phyloP scores from a whole-genome alignment of 768 basidiomycete species.

The Leccinum subgranulosum region DNA sequence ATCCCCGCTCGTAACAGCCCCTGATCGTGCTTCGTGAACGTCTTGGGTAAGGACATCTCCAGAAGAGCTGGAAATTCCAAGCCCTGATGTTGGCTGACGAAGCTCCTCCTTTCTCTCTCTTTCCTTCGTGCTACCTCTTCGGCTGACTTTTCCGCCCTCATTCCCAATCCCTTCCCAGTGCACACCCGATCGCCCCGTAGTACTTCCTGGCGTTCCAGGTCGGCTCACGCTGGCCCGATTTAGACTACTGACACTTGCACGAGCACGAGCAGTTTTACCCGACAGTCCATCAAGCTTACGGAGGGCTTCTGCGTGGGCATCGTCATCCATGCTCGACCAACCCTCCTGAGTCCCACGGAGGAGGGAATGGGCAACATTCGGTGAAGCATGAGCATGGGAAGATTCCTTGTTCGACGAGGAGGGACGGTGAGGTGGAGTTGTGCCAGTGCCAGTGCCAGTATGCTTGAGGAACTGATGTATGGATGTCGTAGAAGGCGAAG shows the following conservation, averaged over 20 bases:
- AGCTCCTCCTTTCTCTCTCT: slow-evolving; percentile 46
- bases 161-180: slow-evolving; percentile 75
- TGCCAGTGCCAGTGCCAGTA: slow-evolving; percentile 38
- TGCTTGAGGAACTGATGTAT: slow-evolving; percentile 80
- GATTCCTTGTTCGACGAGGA: slow-evolving; percentile 39
- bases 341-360: slow-evolving; percentile 87
- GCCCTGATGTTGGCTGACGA: slow-evolving; percentile 25
- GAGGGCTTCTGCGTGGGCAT: slow-evolving; percentile 85
- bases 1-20: slow-evolving; percentile 52
- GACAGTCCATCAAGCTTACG: slow-evolving; percentile 89
- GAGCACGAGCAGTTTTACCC: slow-evolving; percentile 70
- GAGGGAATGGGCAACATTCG: slow-evolving; percentile 80
- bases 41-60: slow-evolving; percentile 37
- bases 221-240: slow-evolving; percentile 66
- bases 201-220: slow-evolving; percentile 70
- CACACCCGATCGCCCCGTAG: slow-evolving; percentile 40
- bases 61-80: slow-evolving; percentile 36
- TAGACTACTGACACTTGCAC: slow-evolving; percentile 73
- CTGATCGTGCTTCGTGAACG: slow-evolving; percentile 38
- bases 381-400: slow-evolving; percentile 41
- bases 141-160: slow-evolving; percentile 34
- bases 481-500: slow-evolving; percentile 87
- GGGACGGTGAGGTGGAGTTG: slow-evolving; percentile 33
- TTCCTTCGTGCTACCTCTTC: slow-evolving; percentile 37
- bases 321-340: slow-evolving; percentile 85